These are phyloP conservation scores for Medicago ruthenica DNA, from an alignment of 306 rosid genomes.

Conservation along the genomic window DNA sequence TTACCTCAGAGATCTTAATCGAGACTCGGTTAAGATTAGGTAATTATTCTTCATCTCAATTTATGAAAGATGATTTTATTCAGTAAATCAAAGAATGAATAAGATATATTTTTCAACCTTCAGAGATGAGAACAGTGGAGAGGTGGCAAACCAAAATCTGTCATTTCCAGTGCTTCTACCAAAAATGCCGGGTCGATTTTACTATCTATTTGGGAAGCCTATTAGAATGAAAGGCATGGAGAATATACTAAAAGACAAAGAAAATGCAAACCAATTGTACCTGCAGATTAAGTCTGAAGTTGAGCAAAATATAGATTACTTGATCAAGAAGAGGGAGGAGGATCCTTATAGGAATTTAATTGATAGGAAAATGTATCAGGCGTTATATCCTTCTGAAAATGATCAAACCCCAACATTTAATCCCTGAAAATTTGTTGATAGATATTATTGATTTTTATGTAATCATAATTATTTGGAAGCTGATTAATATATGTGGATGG, in stretches of 20 bases:
- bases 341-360: conserved; percentile 86
- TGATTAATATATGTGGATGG: neutral
- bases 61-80: neutral
- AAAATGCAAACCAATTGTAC: conserved; percentile 75
- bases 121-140: conserved; percentile 65
- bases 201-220: conserved; percentile 88
- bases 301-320: conserved; percentile 61
- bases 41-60: conserved; percentile 43
- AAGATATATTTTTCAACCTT: conserved; percentile 5
- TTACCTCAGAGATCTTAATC: conserved; percentile 39
- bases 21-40: conserved; percentile 56
- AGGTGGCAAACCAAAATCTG: conserved; percentile 55
- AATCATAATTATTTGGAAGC: conserved; percentile 13
- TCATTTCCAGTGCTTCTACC: conserved; percentile 59
- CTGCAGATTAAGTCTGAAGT: conserved; percentile 77
- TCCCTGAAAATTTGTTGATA: conserved; percentile 53
- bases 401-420: conserved; percentile 71
- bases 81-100: neutral
- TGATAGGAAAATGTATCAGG: conserved; percentile 62
- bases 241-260: conserved; percentile 64
- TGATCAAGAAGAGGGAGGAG: conserved; percentile 82
- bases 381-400: conserved; percentile 48
- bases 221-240: conserved; percentile 75
- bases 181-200: conserved; percentile 83
- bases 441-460: conserved; percentile 10